Conservation (phyloP, 2,329 filamentous ascomycete genomes). For the Fusarium austroafricanum region DNA sequence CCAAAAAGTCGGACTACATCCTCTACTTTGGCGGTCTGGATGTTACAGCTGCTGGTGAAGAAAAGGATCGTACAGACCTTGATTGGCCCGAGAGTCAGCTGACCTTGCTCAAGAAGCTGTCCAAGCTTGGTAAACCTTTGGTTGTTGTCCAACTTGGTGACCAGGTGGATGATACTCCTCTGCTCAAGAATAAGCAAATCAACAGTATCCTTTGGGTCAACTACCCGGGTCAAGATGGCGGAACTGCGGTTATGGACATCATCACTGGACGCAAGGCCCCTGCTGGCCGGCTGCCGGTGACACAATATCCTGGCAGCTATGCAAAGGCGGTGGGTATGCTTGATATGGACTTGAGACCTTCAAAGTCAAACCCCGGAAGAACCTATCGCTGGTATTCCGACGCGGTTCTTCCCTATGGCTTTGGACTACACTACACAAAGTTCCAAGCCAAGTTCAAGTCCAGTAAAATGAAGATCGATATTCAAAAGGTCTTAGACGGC, state of each 20-base stretch:
- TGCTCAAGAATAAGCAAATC: slow-evolving; percentile 3
- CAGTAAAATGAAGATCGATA: background rate
- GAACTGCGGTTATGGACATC: slow-evolving; percentile 1
- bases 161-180: background rate
- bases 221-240: slow-evolving; percentile 13
- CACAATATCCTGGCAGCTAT: slow-evolving; percentile 2
- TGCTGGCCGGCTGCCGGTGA: background rate
- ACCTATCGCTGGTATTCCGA: slow-evolving; percentile 10
- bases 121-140: slow-evolving; percentile 1
- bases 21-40: slow-evolving; percentile 12
- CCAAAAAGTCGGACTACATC: slow-evolving; percentile 6
- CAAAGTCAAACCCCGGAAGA: background rate
- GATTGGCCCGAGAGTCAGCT: slow-evolving; percentile 10
- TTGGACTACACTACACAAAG: slow-evolving; percentile 6
- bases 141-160: slow-evolving; percentile 6
- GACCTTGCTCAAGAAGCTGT: background rate
- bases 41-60: slow-evolving; percentile 7
- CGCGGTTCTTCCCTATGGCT: background rate
- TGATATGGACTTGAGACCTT: slow-evolving; percentile 2
- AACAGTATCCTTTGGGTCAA: slow-evolving; percentile 24
- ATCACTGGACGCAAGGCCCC: background rate
- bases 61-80: background rate
- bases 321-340: background rate
- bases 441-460: slow-evolving; percentile 17
- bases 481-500: background rate